Percentiles rank a stretch among this genome's conserved stretches.
Evolutionary conservation across 352 stramenopile genomes (phyloP).

Genomic region (Phytophthora sansomeana): DNA sequence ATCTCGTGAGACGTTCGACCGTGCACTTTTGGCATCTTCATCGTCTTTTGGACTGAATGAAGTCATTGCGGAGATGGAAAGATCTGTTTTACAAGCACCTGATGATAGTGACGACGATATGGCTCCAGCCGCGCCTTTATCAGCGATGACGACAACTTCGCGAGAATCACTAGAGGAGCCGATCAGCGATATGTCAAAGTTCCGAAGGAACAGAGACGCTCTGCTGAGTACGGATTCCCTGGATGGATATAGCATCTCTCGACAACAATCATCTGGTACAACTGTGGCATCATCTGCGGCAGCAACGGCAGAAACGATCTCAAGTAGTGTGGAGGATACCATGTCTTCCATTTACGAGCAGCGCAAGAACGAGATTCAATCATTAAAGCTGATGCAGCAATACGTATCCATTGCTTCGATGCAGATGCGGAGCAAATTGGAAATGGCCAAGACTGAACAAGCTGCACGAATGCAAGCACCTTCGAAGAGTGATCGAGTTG

Average conservation of each 20-base stretch:
- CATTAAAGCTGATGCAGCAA: slow-evolving; percentile 87
- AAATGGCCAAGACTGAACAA: slow-evolving; percentile 86
- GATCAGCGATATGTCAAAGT: slow-evolving; percentile 22
- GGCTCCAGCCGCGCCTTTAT: slow-evolving; percentile 18
- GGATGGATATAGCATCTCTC: slow-evolving; percentile 57
- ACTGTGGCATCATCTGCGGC: slow-evolving; percentile 36
- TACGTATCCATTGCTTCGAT: slow-evolving; percentile 90
- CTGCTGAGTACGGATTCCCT: slow-evolving; percentile 77
- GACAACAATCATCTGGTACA: slow-evolving; percentile 42
- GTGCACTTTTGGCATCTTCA: slow-evolving; percentile 72
- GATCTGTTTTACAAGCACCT: slow-evolving; percentile 37
- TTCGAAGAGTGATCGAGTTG: slow-evolving; percentile 41
- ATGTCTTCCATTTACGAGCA: slow-evolving; percentile 60
- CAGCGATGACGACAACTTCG: slow-evolving; percentile 30
- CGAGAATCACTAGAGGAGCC: slow-evolving; percentile 43
- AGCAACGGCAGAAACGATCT: slow-evolving; percentile 32
- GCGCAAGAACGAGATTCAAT: slow-evolving; percentile 80
- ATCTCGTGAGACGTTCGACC: slow-evolving; percentile 88
- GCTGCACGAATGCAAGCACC: slow-evolving; percentile 68
- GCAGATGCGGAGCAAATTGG: slow-evolving; percentile 91
- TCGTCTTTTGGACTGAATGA: slow-evolving; percentile 54
- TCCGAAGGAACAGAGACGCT: slow-evolving; percentile 47
- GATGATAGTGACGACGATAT: slow-evolving; percentile 46
- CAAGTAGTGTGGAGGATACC: slow-evolving; percentile 31
- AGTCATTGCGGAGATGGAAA: slow-evolving; percentile 66